Conservation (phyloP, 768 basidiomycete genomes). For the Rhodotorula babjevae region DNA sequence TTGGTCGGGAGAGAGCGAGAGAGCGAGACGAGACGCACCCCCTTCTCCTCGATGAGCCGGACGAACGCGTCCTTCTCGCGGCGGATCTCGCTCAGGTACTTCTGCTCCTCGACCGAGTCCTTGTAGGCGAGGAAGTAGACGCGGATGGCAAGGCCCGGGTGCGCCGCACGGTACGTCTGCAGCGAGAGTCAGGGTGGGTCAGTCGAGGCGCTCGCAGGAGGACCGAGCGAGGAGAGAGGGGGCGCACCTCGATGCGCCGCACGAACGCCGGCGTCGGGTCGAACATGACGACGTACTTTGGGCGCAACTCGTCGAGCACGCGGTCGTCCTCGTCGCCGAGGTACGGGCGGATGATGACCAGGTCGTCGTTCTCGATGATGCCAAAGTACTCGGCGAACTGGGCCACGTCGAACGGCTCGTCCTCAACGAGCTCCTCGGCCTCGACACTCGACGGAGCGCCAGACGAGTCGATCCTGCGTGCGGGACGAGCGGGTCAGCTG, state of each 20-base stretch:
- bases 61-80: conserved; percentile 93
- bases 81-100: conserved; percentile 80
- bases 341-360: conserved; percentile 78
- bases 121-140: conserved; percentile 96
- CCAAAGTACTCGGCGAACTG: conserved; percentile 78
- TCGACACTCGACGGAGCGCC: not conserved
- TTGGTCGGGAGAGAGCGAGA: not conserved
- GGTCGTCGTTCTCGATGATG: conserved; percentile 68
- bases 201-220: not conserved
- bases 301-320: conserved; percentile 76
- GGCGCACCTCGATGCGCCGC: conserved; percentile 74
- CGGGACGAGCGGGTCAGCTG: not conserved
- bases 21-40: conserved; percentile 54
- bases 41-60: conserved; percentile 82
- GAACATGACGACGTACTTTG: conserved; percentile 89
- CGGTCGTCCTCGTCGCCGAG: conserved; percentile 89
- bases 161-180: conserved; percentile 79
- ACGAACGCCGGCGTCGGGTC: conserved; percentile 93
- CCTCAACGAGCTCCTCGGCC: conserved; percentile 4
- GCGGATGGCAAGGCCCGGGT: conserved; percentile 73
- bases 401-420: conserved; percentile 44
- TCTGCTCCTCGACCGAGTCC: conserved; percentile 89
- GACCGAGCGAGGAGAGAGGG: not conserved
- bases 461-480: not conserved
- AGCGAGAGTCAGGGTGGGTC: no score